Base-by-base conservation (phyloP, 129 eudicot species). In the Artemisia tridentata region DNA sequence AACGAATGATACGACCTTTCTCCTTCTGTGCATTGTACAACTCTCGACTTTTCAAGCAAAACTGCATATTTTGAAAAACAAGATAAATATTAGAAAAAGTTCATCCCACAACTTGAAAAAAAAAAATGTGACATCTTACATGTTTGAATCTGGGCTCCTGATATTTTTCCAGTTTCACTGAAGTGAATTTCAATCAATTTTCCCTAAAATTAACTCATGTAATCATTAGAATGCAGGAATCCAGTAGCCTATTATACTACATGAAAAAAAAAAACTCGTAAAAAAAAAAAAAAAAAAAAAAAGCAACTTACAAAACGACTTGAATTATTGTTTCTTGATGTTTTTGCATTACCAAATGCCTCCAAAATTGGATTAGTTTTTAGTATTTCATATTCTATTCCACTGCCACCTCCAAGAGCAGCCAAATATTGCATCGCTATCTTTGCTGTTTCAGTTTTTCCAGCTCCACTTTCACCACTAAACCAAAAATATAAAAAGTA, bases 381-480 rank as follows among this genome's bases (percentile, higher is more conserved):
- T 75, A 93, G 65, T 77, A 93, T 86, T 51, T 93, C 96, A 65
- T 85, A 85, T 80, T 89, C 98, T 73, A 93, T 89, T 68, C 99
- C 99, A 82, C 97, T 88, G 49, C 96, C 98, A 55, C 98, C 98
- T 76, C 99, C 99, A 69, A 93, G 92, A 57, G 97, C 92, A 80
- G 99, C 99, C 86, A 93, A 81, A 84, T 93, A 93, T 75, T 93
- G 97, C 99, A 93, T 93, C 2, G 99, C 97, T 70, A 93, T 93
- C 80, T 93, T 93, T 75, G 98, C 98, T 8, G 98, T 93, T 80
- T 93, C 98, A 45, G 98, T 93, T 66, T 93, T 93, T 9, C 98
- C 98, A 15, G 98, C 95, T 71, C 98, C 98, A 75, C 98, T 93
- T 84, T 93, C 98, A 69, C 98, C 97, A 79, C 97, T 93, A 80